Evolutionary conservation across 176 grass and related monocot genomes (phyloP), one percentile per base, ranked within the genome.

Genomic region (Eragrostis nindensis): DNA sequence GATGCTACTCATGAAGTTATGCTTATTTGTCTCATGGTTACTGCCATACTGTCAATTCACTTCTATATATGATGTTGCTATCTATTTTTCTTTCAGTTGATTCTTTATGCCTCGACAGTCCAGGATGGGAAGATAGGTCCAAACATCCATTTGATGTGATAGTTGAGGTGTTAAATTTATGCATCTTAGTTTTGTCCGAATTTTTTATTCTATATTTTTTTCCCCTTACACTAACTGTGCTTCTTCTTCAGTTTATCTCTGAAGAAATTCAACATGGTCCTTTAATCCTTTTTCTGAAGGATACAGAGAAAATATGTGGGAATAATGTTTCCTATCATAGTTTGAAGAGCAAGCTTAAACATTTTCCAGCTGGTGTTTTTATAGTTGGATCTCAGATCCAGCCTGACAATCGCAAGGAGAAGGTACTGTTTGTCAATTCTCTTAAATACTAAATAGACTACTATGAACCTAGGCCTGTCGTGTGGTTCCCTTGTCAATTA

Each of bases 241-340:
- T 42, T 82, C 26, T 60, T 88, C 17, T 21, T 49, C 83, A 97
- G 96, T 91, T 90, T 83, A 71, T 92, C 49, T 91, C 86, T 79
- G 92, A 95, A 91, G 96, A 95, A 90, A 74, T 78, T 70, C 83
- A 86, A 63, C 77, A 84, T 80, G 90, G 96, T 41, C 90, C 96
- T 80, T 78, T 99, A 70, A 70, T 99, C 69, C 63, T 99, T 65
- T 99, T 99, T 81, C 79, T 99, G 9, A 99, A 99, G 72, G 96
- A 99, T 57, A 80, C 92, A 42, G 96, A 95, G 64, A 95, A 86
- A 87, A 89, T 98, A 44, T 83, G 84, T 80, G 92, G 90, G 56
- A 89, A 81, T 82, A 83, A 80, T 62, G 84, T 91, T 70, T 88
- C 86, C 46, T 94, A 95, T 77, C 70, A 80, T 88, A 86, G 89